Conservation (phyloP, 1,139 yeast genomes). For the Blastobotrys aristatus region DNA sequence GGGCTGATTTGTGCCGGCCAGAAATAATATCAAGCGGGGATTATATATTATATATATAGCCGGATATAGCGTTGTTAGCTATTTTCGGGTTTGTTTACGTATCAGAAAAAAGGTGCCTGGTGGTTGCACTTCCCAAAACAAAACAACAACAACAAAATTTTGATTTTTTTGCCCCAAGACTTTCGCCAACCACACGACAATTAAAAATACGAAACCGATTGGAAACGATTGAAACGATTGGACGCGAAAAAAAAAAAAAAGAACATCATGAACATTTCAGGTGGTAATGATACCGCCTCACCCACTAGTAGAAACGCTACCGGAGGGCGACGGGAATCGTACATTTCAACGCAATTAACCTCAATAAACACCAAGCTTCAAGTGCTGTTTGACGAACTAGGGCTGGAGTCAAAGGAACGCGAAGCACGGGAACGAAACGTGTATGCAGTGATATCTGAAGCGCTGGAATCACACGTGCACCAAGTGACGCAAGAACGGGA, state of each 20-base stretch:
- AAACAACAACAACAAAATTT: background rate
- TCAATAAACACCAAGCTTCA: constrained; percentile 29
- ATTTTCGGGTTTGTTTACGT: too few relatives aligned
- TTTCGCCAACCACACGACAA: background rate
- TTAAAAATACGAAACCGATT: too few relatives aligned
- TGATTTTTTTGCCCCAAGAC: too few relatives aligned
- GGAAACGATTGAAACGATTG: too few relatives aligned
- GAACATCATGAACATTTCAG: background rate
- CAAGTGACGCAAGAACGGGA: constrained; percentile 32
- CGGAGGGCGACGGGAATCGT: constrained; percentile 27
- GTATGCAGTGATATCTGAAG: constrained; percentile 30
- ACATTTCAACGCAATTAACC: constrained; percentile 30
- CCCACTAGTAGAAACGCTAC: background rate
- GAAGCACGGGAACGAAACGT: constrained; percentile 30
- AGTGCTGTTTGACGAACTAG: constrained; percentile 34
- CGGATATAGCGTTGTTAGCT: too few relatives aligned
- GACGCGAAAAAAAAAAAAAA: background rate
- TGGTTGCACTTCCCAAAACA: background rate
- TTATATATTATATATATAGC: too few relatives aligned
- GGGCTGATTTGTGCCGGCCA: too few relatives aligned
- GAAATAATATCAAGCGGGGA: too few relatives aligned
- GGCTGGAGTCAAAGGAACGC: constrained; percentile 29
- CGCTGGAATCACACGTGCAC: constrained; percentile 31
- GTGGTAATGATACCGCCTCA: background rate
- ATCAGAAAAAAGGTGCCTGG: too few relatives aligned